Base-by-base conservation (phyloP, 129 eudicot species). In the Centella asiatica region DNA sequence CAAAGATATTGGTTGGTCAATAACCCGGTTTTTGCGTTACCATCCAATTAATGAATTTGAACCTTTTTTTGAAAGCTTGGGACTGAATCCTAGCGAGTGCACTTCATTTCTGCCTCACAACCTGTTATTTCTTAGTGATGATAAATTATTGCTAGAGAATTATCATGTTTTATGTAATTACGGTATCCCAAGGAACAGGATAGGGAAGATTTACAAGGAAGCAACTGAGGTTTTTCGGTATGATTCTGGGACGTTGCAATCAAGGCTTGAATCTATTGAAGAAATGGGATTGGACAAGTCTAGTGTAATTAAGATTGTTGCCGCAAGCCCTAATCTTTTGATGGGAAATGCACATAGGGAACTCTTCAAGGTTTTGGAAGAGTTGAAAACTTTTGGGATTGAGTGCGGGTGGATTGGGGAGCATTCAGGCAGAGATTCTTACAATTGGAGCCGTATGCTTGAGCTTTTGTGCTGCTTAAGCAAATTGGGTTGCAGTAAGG, bases 61-160 rank as follows among this genome's bases (percentile, higher is more conserved):
- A 76, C 95, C 95, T 0, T 86, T 90, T 72, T 86, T 86, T 50
- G 97, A 90, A 77, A 86, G 95, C 64, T 75, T 90, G 45, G 97
- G 97, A 4, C 77, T 90, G 72, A 72, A 66, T 18, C 87, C 79
- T 57, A 49, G 62, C 26, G 87, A 81, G 64, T 86, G 78, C 44
- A 36, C 72, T 18, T 46, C 74, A 6, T 62, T 78, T 61, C 81
- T 90, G 65, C 89, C 95, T 0, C 78, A 78, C 18, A 46, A 72
- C 63, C 65, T 77, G 60, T 77, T 86, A 69, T 90, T 74, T 63
- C 63, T 86, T 40, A 50, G 46, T 40, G 97, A 90, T 78, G 95
- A 90, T 70, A 50, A 71, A 5, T 56, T 60, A 62, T 67, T 90
- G 78, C 57, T 90, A 69, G 72, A 77, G 50, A 90, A 86, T 76